Evolutionary conservation across 306 rosid species (phyloP).

Genomic region (Lathyrus oleraceus): DNA sequence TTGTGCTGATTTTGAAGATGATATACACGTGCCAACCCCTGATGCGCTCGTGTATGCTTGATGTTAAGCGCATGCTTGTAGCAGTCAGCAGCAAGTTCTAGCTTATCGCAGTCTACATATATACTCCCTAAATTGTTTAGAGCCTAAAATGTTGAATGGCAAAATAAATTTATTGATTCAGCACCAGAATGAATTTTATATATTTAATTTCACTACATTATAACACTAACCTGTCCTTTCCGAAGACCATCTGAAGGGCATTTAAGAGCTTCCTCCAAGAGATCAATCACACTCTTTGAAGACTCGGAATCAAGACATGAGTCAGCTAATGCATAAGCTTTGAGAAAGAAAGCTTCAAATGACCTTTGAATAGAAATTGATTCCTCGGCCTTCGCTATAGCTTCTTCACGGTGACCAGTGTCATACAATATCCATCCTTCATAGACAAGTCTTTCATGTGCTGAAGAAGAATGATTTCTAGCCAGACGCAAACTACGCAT

Average conservation of each 20-base stretch:
- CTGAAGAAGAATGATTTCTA: constrained; percentile 71
- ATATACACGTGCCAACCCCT: constrained; percentile 89
- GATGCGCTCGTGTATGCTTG: constrained; percentile 96
- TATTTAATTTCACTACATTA: background rate
- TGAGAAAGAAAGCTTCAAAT: constrained; percentile 91
- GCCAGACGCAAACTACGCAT: constrained; percentile 85
- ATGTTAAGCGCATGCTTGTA: constrained; percentile 83
- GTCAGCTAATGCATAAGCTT: constrained; percentile 87
- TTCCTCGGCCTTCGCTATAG: constrained; percentile 81
- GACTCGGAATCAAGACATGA: constrained; percentile 71
- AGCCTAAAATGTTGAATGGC: constrained; percentile 58
- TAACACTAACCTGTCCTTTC: constrained; percentile 76
- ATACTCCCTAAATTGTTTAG: constrained; percentile 87
- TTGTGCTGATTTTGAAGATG: constrained; percentile 72
- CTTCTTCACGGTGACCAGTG: constrained; percentile 90
- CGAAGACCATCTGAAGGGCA: constrained; percentile 97
- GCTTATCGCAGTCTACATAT: constrained; percentile 75
- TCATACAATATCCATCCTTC: constrained; percentile 97
- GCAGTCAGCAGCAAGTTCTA: constrained; percentile 93
- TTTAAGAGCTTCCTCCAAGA: constrained; percentile 81
- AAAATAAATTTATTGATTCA: constrained; percentile 19
- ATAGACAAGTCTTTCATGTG: constrained; percentile 80
- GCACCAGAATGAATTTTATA: constrained; percentile 29
- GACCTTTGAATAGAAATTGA: constrained; percentile 85
- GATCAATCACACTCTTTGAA: constrained; percentile 62